These are phyloP conservation scores for Pedinophyceae sp. DNA, from an alignment of 139 green algal species.

Conservation along the genomic window DNA sequence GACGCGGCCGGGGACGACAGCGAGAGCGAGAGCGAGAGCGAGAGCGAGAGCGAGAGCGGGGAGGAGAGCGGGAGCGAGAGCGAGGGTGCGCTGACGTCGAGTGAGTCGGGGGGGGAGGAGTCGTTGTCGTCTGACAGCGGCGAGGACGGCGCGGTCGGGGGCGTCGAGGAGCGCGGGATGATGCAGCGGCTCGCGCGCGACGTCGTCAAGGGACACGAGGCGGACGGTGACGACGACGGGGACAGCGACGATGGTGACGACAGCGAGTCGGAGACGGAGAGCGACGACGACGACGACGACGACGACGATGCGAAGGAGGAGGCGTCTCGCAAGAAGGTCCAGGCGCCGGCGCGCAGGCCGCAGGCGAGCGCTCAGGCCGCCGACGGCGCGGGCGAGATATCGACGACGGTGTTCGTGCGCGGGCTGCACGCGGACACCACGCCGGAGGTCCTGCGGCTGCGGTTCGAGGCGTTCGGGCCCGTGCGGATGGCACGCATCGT, in stretches of 20 bases:
- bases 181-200: neutral
- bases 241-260: slow-evolving; percentile 13
- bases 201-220: too few species aligned
- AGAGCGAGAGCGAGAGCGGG: slow-evolving; percentile 1
- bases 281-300: slow-evolving; percentile 2
- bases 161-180: neutral
- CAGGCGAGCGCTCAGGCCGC: too few species aligned
- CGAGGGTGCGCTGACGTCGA: slow-evolving; percentile 42
- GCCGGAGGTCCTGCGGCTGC: slow-evolving; percentile 21
- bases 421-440: slow-evolving; percentile 42
- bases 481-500: slow-evolving; percentile 55
- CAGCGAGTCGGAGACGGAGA: neutral
- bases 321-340: neutral
- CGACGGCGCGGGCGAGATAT: slow-evolving; percentile 4
- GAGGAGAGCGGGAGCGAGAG: slow-evolving; percentile 55
- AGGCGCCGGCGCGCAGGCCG: too few species aligned
- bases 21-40: slow-evolving; percentile 1
- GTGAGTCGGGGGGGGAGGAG: slow-evolving; percentile 82
- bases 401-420: slow-evolving; percentile 60
- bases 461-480: slow-evolving; percentile 36
- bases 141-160: neutral
- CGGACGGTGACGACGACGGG: neutral
- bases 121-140: slow-evolving; percentile 26
- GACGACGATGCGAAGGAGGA: neutral
- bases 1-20: neutral